These are phyloP conservation scores for Alternaria triticimaculans DNA, from an alignment of 2,329 filamentous ascomycete genomes.

Conservation along the genomic window DNA sequence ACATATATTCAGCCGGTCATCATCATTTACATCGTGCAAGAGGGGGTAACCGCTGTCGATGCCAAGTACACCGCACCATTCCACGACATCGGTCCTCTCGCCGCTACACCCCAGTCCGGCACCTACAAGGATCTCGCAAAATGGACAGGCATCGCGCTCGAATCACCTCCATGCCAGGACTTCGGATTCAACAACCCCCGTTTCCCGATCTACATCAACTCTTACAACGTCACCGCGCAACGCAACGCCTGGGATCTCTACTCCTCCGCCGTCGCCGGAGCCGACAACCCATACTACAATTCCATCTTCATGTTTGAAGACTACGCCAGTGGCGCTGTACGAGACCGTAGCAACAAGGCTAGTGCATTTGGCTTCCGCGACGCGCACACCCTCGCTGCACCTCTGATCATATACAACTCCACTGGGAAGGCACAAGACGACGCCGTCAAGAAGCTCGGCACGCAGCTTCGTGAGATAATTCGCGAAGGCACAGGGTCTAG, in stretches of 20 bases:
- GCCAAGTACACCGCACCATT: conserved; percentile 30
- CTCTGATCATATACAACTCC: conserved; percentile 26
- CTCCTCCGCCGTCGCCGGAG: conserved; percentile 40
- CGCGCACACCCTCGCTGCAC: conserved; percentile 37
- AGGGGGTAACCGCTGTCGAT: conserved; percentile 28
- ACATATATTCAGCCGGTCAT: neutral
- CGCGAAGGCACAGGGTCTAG: conserved; percentile 24
- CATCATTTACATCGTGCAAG: conserved; percentile 33
- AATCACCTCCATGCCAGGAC: conserved; percentile 36
- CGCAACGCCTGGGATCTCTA: conserved; percentile 50
- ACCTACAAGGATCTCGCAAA: conserved; percentile 30
- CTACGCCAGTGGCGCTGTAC: conserved; percentile 58
- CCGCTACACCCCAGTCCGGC: conserved; percentile 18
- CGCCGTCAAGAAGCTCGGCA: conserved; percentile 22
- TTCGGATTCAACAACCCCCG: conserved; percentile 33
- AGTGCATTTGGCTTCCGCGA: conserved; percentile 48
- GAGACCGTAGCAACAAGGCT: neutral
- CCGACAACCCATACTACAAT: conserved; percentile 29
- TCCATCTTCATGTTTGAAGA: conserved; percentile 64
- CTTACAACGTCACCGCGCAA: conserved; percentile 47
- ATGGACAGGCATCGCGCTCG: conserved; percentile 31
- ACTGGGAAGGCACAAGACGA: conserved; percentile 13
- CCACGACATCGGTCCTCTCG: conserved; percentile 23
- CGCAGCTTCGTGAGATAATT: conserved; percentile 26
- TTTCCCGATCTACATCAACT: conserved; percentile 31